Evolutionary conservation across 176 grass and related monocot genomes (phyloP).

Genomic region (Poa pratensis): DNA sequence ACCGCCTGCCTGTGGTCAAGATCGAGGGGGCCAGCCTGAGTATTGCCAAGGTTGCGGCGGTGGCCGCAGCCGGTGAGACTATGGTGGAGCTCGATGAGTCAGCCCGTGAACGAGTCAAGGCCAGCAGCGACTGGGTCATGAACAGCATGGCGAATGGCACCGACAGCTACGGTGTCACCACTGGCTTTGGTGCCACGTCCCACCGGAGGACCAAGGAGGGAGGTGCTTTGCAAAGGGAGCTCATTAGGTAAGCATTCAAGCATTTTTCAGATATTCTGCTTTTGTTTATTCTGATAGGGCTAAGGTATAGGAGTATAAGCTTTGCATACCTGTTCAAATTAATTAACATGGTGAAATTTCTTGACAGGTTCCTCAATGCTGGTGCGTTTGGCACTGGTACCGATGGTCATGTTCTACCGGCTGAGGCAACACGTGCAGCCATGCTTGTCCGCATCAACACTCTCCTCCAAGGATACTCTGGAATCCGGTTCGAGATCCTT

Average conservation of each 20-base stretch:
- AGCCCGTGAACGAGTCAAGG: constrained; percentile 46
- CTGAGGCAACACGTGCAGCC: not conserved
- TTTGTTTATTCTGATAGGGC: not conserved
- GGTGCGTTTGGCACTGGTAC: not conserved
- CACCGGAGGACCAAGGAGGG: constrained; percentile 62
- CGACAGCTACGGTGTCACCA: constrained; percentile 67
- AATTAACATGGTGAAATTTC: not conserved
- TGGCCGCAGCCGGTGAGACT: constrained; percentile 33
- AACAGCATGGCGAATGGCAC: constrained; percentile 57
- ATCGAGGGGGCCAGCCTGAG: constrained; percentile 73
- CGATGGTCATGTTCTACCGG: not conserved
- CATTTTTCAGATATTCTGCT: not conserved
- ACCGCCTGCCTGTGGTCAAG: constrained; percentile 50
- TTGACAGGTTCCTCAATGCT: not conserved
- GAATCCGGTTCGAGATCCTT: not conserved
- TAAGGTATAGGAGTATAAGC: not conserved
- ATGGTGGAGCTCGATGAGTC: constrained; percentile 53
- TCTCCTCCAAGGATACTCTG: not conserved
- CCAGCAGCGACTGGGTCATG: constrained; percentile 70
- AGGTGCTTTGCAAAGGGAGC: constrained; percentile 58
- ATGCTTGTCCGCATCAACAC: constrained; percentile 16
- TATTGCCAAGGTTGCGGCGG: constrained; percentile 54
- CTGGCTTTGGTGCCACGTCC: constrained; percentile 56
- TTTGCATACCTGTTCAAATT: not conserved
- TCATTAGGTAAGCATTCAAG: constrained; percentile 44